Conservation (phyloP, 2,329 filamentous ascomycete genomes). For the Fusarium setosum region DNA sequence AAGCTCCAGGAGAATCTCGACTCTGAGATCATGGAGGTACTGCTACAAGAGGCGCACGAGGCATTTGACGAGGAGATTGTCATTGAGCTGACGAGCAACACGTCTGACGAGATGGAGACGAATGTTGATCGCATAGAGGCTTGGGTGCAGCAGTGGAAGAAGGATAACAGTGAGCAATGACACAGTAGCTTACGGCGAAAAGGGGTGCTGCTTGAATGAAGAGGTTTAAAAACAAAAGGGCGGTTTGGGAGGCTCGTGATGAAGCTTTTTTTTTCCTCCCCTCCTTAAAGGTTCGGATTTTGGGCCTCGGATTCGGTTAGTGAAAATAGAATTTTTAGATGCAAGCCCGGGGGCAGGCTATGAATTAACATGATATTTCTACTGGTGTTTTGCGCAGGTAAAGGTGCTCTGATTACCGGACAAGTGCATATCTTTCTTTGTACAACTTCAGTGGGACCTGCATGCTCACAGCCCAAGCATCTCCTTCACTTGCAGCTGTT, state of each 20-base stretch:
- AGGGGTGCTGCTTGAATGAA: neutral
- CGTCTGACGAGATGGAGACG: slow-evolving; percentile 84
- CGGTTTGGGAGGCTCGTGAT: neutral
- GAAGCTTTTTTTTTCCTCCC: neutral
- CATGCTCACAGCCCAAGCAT: slow-evolving; percentile 8
- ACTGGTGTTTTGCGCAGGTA: slow-evolving; percentile 4
- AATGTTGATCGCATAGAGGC: slow-evolving; percentile 86
- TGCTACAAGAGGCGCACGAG: slow-evolving; percentile 90
- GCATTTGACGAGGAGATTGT: slow-evolving; percentile 89
- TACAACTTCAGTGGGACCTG: slow-evolving; percentile 17
- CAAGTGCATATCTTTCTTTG: slow-evolving; percentile 33
- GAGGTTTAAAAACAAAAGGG: slow-evolving; percentile 4
- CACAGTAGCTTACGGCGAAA: neutral
- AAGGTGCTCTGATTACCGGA: slow-evolving; percentile 1
- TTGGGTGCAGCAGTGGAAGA: slow-evolving; percentile 88
- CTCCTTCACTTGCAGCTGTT: neutral
- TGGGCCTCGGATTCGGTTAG: slow-evolving; percentile 17
- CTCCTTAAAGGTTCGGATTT: no score
- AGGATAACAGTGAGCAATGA: slow-evolving; percentile 59
- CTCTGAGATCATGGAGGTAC: slow-evolving; percentile 96
- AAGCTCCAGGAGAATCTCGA: slow-evolving; percentile 98
- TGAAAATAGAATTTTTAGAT: slow-evolving; percentile 38
- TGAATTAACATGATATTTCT: slow-evolving; percentile 33
- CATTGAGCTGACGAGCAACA: slow-evolving; percentile 87
- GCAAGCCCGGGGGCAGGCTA: slow-evolving; percentile 30